A percentile compares a stretch with the other conserved stretches of the same genome.
These are phyloP conservation scores for Geotrichum fermentans DNA, from an alignment of 1,139 yeast genomes.

Conservation along the genomic window DNA sequence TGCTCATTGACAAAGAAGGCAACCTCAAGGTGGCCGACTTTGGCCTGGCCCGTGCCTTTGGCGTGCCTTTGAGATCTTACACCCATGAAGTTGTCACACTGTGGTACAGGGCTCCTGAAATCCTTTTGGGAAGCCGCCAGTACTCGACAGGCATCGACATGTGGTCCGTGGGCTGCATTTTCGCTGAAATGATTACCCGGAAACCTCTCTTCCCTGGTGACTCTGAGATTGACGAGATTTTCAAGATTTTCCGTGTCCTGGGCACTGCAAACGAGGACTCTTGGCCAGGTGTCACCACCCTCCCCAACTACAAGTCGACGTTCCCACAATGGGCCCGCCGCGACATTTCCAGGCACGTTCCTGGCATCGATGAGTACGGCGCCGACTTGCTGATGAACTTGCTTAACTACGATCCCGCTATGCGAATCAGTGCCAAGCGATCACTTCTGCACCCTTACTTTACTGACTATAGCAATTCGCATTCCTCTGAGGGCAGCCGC, in stretches of 20 bases:
- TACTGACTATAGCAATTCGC: constrained; percentile 22
- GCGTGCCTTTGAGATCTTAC: constrained; percentile 92
- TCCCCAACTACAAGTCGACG: constrained; percentile 92
- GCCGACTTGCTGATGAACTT: constrained; percentile 74
- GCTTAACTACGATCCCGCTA: constrained; percentile 88
- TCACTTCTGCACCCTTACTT: constrained; percentile 90
- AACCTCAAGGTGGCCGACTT: constrained; percentile 93
- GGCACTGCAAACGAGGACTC: constrained; percentile 93
- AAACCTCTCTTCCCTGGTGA: constrained; percentile 97
- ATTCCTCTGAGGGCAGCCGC: neutral
- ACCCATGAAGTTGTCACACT: constrained; percentile 97
- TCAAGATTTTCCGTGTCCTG: constrained; percentile 83
- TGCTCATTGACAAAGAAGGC: constrained; percentile 91
- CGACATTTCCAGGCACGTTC: constrained; percentile 66
- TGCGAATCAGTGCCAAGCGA: constrained; percentile 89
- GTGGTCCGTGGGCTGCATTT: constrained; percentile 98
- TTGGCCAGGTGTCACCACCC: constrained; percentile 94
- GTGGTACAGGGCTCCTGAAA: constrained; percentile 98
- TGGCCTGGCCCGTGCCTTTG: constrained; percentile 95
- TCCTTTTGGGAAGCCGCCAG: constrained; percentile 91
- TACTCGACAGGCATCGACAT: constrained; percentile 97
- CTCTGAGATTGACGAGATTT: constrained; percentile 95
- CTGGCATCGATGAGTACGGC: constrained; percentile 67
- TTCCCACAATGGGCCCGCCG: constrained; percentile 93
- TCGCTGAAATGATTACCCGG: constrained; percentile 96